Evolutionary conservation across 139 green algal species (phyloP).

Genomic region (Volvox reticuliferus): DNA sequence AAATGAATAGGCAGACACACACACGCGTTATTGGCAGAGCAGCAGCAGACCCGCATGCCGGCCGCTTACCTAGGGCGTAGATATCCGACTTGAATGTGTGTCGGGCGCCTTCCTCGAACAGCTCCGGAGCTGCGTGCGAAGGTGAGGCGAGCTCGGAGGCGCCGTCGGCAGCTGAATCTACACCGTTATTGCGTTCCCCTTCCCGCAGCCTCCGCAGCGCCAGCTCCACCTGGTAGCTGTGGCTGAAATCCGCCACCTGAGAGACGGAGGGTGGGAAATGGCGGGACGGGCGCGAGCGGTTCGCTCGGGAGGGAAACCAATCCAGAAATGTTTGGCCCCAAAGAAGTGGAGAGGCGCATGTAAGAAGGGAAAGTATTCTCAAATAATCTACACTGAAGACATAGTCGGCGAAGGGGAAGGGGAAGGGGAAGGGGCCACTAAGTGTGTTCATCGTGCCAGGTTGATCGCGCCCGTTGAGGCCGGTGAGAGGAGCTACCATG

Average conservation of each 20-base stretch:
- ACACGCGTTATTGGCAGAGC: no score
- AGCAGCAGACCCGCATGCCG: no score
- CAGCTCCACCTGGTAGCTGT: conserved; percentile 5
- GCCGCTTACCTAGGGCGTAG: conserved; percentile 23
- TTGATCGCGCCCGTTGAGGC: neutral
- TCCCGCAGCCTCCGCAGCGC: neutral
- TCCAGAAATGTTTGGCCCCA: neutral
- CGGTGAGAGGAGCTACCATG: no score
- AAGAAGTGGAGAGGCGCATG: no score
- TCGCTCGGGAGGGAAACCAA: neutral
- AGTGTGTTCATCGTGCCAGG: neutral
- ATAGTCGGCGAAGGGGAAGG: neutral
- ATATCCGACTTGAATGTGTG: conserved; percentile 27
- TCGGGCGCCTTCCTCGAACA: conserved; percentile 22
- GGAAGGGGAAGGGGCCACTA: neutral
- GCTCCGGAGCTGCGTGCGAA: conserved; percentile 36
- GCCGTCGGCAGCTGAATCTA: neutral
- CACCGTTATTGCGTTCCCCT: neutral
- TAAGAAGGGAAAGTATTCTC: no score
- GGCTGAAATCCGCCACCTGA: conserved; percentile 42
- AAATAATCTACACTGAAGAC: no score
- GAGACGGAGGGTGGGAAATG: neutral
- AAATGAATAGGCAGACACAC: no score
- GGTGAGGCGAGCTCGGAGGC: neutral
- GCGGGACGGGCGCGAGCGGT: neutral